A percentile compares a stretch with the other conserved stretches of the same genome.
Conservation (phyloP, 2,329 filamentous ascomycete genomes). For the Catunica adiposa region DNA sequence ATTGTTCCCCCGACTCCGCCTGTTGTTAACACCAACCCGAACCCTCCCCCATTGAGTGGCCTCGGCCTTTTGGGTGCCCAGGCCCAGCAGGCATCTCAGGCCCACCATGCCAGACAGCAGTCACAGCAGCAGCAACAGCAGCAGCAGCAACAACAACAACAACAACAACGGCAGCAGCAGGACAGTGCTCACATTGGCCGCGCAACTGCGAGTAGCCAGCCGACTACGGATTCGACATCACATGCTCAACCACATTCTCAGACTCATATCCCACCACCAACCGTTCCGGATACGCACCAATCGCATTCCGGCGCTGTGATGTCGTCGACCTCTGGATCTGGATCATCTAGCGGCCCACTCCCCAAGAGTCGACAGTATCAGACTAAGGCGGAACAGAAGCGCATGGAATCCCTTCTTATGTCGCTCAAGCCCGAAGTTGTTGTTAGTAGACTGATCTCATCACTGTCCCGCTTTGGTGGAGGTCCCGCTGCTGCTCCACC, state of each 20-base stretch:
- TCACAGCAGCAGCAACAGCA: constrained; percentile 2
- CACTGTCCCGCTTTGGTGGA: constrained; percentile 46
- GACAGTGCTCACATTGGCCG: no score
- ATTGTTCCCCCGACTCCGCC: background rate
- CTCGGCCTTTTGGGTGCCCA: background rate
- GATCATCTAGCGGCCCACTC: background rate
- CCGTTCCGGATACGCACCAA: constrained; percentile 5
- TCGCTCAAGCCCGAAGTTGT: constrained; percentile 38
- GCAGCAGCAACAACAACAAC: background rate
- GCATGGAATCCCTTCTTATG: constrained; percentile 39
- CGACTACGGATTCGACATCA: background rate
- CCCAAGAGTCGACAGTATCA: constrained; percentile 25
- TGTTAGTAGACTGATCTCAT: constrained; percentile 46
- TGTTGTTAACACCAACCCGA: background rate
- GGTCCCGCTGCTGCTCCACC: constrained; percentile 38
- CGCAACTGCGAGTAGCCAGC: background rate
- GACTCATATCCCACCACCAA: background rate
- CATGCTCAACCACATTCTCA: background rate
- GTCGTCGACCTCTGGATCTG: background rate
- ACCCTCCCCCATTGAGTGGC: background rate
- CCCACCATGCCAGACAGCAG: background rate
- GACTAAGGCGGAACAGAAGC: constrained; percentile 42
- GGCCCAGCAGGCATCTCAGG: background rate
- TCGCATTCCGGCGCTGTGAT: constrained; percentile 2
- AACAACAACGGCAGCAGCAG: background rate